Evolutionary conservation across 1,284 basidiomycete species (phyloP).

Genomic region (Ceratorhiza oryzae-sativae): DNA sequence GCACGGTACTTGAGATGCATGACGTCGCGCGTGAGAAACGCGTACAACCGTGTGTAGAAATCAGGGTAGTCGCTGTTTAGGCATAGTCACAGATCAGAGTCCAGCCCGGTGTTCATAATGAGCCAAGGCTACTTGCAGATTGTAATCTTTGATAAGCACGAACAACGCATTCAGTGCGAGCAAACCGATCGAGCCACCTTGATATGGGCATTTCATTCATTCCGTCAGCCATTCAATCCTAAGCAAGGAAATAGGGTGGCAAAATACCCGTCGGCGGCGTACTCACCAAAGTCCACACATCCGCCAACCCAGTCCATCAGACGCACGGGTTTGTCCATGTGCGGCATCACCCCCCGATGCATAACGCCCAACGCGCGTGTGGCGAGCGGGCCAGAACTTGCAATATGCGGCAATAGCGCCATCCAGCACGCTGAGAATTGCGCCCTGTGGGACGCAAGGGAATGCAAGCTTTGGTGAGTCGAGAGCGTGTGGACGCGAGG

Average conservation of each 20-base stretch:
- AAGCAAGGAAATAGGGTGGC: not conserved
- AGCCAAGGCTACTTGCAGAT: conserved; percentile 69
- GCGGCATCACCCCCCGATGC: conserved; percentile 84
- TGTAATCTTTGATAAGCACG: conserved; percentile 90
- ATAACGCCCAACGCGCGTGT: conserved; percentile 78
- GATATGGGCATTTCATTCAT: not conserved
- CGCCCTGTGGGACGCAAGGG: conserved; percentile 73
- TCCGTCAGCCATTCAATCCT: not conserved
- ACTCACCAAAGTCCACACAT: conserved; percentile 81
- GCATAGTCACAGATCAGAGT: not conserved
- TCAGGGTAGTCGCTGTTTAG: conserved; percentile 59
- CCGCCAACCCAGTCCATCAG: conserved; percentile 95
- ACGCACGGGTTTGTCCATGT: conserved; percentile 74
- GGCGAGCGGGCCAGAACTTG: conserved; percentile 54
- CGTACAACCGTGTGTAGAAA: conserved; percentile 94
- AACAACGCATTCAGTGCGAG: conserved; percentile 93
- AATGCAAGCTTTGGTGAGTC: conserved; percentile 76
- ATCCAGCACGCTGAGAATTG: conserved; percentile 84
- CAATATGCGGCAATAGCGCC: conserved; percentile 67
- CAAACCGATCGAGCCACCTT: conserved; percentile 86
- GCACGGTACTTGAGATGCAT: conserved; percentile 93
- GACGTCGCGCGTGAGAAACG: conserved; percentile 84
- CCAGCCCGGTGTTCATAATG: not conserved
- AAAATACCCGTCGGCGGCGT: conserved; percentile 11
- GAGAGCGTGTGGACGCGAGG: conserved; percentile 67